A percentile compares a stretch with the other conserved stretches of the same genome.
Evolutionary conservation across 176 grass and related monocot species (phyloP).

Genomic region (maize (Zea mays)): DNA sequence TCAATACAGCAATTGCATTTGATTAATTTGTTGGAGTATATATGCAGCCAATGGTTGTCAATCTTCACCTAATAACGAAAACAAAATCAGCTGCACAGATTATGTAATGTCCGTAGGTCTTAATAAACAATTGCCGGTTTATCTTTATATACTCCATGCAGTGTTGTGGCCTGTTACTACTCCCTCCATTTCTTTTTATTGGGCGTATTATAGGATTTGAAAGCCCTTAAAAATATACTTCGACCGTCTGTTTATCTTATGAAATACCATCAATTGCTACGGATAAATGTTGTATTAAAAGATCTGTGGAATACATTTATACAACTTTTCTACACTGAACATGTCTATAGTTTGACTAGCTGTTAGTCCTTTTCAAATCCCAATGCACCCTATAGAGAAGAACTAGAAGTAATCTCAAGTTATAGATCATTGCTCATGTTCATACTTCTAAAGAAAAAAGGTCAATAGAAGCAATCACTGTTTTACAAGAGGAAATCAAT

Average conservation of each 20-base stretch:
- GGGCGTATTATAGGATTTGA: neutral
- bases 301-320: neutral
- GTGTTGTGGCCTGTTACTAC: neutral
- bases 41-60: neutral
- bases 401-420: neutral
- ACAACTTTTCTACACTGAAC: neutral
- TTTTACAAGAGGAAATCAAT: slow-evolving; percentile 21
- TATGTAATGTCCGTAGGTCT: neutral
- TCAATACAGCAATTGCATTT: neutral
- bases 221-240: slow-evolving; percentile 7
- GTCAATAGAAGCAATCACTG: neutral
- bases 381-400: neutral
- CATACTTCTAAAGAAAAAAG: neutral
- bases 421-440: slow-evolving; percentile 18
- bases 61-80: slow-evolving; percentile 20
- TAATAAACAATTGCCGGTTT: slow-evolving; percentile 5
- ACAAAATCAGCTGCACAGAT: neutral
- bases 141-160: slow-evolving; percentile 8
- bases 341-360: neutral
- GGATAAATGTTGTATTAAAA: neutral
- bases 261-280: neutral
- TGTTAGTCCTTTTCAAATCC: neutral
- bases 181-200: neutral
- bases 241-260: neutral
- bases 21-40: slow-evolving; percentile 8